phyloP scores from a whole-genome alignment of 768 basidiomycete genomes.

The Cyclocybe cylindracea region DNA sequence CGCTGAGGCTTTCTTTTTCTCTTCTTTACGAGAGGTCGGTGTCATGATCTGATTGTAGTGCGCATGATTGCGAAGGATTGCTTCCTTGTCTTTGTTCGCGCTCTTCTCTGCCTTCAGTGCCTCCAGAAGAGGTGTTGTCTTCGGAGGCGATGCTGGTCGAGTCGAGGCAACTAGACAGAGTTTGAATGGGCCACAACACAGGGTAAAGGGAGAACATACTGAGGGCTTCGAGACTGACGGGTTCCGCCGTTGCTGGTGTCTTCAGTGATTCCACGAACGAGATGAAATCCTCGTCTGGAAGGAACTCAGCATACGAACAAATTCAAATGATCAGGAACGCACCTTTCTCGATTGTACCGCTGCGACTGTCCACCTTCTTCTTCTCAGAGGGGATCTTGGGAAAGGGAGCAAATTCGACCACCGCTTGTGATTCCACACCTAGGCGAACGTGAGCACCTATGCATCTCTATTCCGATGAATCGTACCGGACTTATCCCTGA shows the following conservation, averaged over 20 bases:
- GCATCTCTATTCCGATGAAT: conserved; percentile 3
- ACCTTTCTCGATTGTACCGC: conserved; percentile 92
- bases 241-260: conserved; percentile 46
- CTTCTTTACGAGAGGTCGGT: conserved; percentile 35
- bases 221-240: conserved; percentile 62
- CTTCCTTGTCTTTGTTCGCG: conserved; percentile 70
- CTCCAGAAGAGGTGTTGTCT: conserved; percentile 89
- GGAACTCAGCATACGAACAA: background rate
- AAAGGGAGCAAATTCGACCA: conserved; percentile 94
- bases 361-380: conserved; percentile 75
- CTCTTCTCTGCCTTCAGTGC: conserved; percentile 86
- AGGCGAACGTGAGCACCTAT: background rate
- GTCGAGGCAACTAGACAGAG: conserved; percentile 57
- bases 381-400: conserved; percentile 82
- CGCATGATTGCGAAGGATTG: conserved; percentile 69
- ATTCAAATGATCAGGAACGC: conserved; percentile 8
- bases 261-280: conserved; percentile 81
- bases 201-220: conserved; percentile 39
- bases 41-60: conserved; percentile 55
- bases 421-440: conserved; percentile 87
- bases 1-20: conserved; percentile 27
- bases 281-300: conserved; percentile 76
- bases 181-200: conserved; percentile 1
- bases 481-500: conserved; percentile 89
- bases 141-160: conserved; percentile 62